Conservation (phyloP, 345 rosid genomes). For the Bruguiera sexangula region DNA sequence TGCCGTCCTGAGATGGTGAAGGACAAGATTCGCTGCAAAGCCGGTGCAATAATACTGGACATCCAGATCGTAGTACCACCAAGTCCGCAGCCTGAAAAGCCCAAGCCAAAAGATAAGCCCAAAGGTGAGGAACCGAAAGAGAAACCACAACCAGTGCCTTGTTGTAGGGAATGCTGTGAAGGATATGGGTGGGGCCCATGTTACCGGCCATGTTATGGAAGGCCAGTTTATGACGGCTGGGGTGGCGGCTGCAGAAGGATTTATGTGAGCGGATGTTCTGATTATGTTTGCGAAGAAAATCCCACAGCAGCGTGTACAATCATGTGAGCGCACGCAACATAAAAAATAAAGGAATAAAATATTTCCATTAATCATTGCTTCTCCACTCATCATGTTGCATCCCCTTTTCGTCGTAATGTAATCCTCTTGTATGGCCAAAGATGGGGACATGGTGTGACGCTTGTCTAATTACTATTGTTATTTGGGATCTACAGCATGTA, state of each 20-base stretch:
- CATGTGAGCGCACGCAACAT: conserved; percentile 30
- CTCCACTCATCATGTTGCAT: neutral
- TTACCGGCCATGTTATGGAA: conserved; percentile 30
- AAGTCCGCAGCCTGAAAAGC: too few relatives aligned
- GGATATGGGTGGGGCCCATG: conserved; percentile 35
- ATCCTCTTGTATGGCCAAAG: too few relatives aligned
- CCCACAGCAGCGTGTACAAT: conserved; percentile 39
- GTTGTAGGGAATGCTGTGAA: conserved; percentile 24
- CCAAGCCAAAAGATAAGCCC: too few relatives aligned
- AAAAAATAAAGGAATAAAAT: neutral
- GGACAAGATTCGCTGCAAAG: conserved; percentile 51
- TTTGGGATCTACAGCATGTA: too few relatives aligned
- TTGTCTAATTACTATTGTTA: too few relatives aligned
- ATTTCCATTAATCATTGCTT: neutral
- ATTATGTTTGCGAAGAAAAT: conserved; percentile 42
- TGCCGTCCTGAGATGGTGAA: conserved; percentile 70
- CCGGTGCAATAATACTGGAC: conserved; percentile 50
- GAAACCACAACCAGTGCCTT: conserved; percentile 5
- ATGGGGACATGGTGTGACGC: too few relatives aligned
- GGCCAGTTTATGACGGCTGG: conserved; percentile 59
- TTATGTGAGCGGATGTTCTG: conserved; percentile 3
- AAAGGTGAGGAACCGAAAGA: too few relatives aligned
- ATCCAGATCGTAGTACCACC: conserved; percentile 37
- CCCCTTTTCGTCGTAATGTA: too few relatives aligned
- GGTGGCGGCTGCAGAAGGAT: conserved; percentile 39